Conservation (phyloP, 2,329 filamentous ascomycete genomes). For the Xylariaceae sp. region DNA sequence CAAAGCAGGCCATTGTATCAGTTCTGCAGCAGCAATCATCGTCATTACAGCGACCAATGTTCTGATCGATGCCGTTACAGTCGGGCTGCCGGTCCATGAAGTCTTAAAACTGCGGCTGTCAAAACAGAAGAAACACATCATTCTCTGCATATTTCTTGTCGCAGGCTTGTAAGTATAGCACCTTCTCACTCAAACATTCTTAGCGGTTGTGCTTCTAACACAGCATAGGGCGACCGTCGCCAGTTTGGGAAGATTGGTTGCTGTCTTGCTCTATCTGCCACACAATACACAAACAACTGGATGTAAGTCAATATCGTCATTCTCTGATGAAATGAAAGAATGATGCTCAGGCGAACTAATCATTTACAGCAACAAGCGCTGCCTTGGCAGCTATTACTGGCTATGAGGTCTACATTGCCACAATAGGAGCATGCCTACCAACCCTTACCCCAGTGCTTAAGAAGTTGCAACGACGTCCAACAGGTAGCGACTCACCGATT, state of each 20-base stretch:
- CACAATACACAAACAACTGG: not conserved
- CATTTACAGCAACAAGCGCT: slow-evolving; percentile 9
- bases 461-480: not conserved
- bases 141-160: slow-evolving; percentile 13
- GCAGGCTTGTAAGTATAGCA: slow-evolving; percentile 15
- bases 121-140: slow-evolving; percentile 3
- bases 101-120: slow-evolving; percentile 13
- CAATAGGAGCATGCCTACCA: slow-evolving; percentile 15
- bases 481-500: slow-evolving; percentile 8
- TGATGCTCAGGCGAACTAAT: slow-evolving; percentile 2
- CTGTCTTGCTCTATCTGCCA: slow-evolving; percentile 6
- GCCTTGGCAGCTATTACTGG: slow-evolving; percentile 10
- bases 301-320: slow-evolving; percentile 12
- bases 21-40: slow-evolving; percentile 1
- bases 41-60: slow-evolving; percentile 9
- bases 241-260: slow-evolving; percentile 12
- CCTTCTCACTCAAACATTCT: no score
- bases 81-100: slow-evolving; percentile 14
- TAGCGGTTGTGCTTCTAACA: no score
- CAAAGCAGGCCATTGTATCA: slow-evolving; percentile 9
- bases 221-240: slow-evolving; percentile 9
- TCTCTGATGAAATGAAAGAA: not conserved
- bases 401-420: slow-evolving; percentile 17
- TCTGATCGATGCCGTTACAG: slow-evolving; percentile 10
- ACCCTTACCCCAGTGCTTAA: slow-evolving; percentile 13